These are phyloP conservation scores for Crotalaria pallida DNA, from an alignment of 306 rosid genomes.

Conservation along the genomic window DNA sequence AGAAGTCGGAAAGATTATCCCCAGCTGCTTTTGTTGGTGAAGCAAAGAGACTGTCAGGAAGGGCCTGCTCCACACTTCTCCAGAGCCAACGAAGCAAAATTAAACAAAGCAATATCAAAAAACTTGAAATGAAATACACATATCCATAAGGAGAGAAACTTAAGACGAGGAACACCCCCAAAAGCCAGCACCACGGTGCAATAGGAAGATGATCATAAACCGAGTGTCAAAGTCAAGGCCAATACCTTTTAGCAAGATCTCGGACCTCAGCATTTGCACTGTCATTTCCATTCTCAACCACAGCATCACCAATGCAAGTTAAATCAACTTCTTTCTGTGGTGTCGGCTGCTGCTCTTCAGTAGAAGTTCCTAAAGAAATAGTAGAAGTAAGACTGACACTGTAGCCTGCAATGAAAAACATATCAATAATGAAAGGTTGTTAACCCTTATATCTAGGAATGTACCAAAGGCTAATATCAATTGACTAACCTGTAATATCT, in stretches of 20 bases:
- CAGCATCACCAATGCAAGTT: constrained; percentile 27
- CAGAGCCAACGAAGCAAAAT: constrained; percentile 5
- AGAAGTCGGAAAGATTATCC: constrained; percentile 32
- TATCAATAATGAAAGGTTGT: constrained; percentile 4
- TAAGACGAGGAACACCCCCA: neutral
- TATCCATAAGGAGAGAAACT: neutral
- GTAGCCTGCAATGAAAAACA: constrained; percentile 42
- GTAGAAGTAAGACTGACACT: constrained; percentile 22
- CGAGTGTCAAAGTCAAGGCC: neutral
- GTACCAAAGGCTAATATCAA: neutral
- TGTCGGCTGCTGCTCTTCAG: constrained; percentile 35
- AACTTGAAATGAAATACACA: neutral
- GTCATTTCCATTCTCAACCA: constrained; percentile 21
- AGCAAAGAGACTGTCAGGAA: constrained; percentile 81
- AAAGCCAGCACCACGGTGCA: neutral
- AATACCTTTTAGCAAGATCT: constrained; percentile 45
- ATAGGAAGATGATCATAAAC: neutral
- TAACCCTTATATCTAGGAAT: neutral
- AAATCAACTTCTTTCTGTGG: constrained; percentile 37
- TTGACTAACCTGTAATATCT: constrained; percentile 55
- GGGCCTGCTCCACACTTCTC: constrained; percentile 67
- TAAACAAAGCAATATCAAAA: constrained; percentile 13
- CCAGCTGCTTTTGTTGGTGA: constrained; percentile 71
- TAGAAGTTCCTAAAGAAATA: constrained; percentile 25
- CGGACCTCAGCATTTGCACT: constrained; percentile 20